Conservation (phyloP, 495 filamentous ascomycete species). For the Tuber brumale region DNA sequence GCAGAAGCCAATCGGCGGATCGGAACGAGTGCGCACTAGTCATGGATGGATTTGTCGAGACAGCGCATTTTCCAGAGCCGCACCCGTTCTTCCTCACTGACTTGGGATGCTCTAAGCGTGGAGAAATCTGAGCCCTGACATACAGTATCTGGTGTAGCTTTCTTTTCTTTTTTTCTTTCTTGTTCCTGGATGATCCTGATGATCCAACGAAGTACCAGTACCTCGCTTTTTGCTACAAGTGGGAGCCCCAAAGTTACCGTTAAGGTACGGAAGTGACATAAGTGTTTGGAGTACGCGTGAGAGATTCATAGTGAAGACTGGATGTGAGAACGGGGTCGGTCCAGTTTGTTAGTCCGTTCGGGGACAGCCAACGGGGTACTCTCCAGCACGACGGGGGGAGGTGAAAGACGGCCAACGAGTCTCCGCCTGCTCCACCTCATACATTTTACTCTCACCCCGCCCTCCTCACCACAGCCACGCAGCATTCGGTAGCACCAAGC, state of each 20-base stretch:
- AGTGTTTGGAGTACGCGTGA: background rate
- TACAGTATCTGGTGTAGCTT: background rate
- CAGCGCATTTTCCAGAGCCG: conserved; percentile 33
- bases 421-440: background rate
- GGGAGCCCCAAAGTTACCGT: background rate
- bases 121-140: background rate
- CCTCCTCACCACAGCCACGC: conserved; percentile 3
- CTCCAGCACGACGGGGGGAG: background rate
- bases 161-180: background rate
- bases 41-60: conserved; percentile 19
- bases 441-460: background rate
- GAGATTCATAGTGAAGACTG: background rate
- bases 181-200: background rate
- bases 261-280: background rate
- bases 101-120: background rate
- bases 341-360: background rate
- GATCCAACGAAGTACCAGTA: background rate
- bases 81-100: conserved; percentile 8
- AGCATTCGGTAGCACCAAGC: background rate
- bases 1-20: conserved; percentile 30
- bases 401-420: background rate
- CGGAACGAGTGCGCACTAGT: conserved; percentile 18
- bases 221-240: background rate
- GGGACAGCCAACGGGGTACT: background rate
- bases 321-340: background rate